phyloP scores from a whole-genome alignment of 2,329 filamentous ascomycete genomes.

The Paecilomyces dactylethromorphus region DNA sequence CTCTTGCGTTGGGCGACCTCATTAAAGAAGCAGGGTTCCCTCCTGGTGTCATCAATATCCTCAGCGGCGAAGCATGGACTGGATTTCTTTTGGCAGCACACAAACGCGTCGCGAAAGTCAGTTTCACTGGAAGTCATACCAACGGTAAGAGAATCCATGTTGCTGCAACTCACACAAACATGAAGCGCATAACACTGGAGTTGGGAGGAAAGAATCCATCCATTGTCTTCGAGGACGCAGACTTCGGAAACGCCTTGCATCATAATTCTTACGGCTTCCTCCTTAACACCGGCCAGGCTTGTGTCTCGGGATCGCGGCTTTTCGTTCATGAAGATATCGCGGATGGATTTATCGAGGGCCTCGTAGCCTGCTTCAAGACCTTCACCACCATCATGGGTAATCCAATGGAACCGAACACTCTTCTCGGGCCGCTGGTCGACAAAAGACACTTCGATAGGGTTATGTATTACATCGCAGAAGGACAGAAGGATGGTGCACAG shows the following conservation, averaged over 20 bases:
- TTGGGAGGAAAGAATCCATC: slow-evolving; percentile 40
- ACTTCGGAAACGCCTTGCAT: slow-evolving; percentile 35
- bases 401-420: slow-evolving; percentile 6
- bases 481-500: slow-evolving; percentile 5
- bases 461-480: slow-evolving; percentile 17
- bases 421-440: slow-evolving; percentile 10
- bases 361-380: slow-evolving; percentile 8
- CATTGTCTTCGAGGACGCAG: slow-evolving; percentile 38
- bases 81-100: slow-evolving; percentile 32
- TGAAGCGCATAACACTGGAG: slow-evolving; percentile 39
- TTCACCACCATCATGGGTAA: slow-evolving; percentile 14
- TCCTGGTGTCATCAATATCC: slow-evolving; percentile 35
- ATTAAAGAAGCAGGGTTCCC: slow-evolving; percentile 12
- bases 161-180: slow-evolving; percentile 34
- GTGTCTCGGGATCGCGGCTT: slow-evolving; percentile 22
- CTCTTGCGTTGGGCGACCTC: slow-evolving; percentile 16
- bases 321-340: slow-evolving; percentile 19
- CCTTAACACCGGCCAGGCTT: slow-evolving; percentile 32
- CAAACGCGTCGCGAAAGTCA: slow-evolving; percentile 33
- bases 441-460: slow-evolving; percentile 19
- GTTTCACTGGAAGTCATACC: slow-evolving; percentile 35
- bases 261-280: slow-evolving; percentile 29
- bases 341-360: slow-evolving; percentile 11
- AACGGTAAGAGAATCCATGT: slow-evolving; percentile 35
- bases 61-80: slow-evolving; percentile 30